phyloP scores from a whole-genome alignment of 2,329 filamentous ascomycete species.

The Ceratocystis colombiana region DNA sequence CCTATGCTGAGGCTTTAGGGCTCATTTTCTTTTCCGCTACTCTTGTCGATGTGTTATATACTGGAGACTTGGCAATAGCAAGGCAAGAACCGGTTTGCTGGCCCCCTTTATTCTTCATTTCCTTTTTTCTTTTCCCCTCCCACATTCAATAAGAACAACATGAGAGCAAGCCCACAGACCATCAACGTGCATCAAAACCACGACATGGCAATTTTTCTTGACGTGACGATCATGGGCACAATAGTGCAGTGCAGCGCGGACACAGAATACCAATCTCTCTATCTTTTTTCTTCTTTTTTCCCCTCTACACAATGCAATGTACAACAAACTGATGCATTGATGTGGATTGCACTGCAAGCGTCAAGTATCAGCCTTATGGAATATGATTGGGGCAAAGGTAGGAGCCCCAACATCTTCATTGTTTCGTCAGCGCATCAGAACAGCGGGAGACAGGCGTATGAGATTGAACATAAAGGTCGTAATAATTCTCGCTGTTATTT shows the following conservation, averaged over 20 bases:
- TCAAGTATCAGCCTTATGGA: conserved; percentile 7
- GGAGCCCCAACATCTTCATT: neutral
- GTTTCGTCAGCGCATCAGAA: conserved; percentile 3
- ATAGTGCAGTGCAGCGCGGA: neutral
- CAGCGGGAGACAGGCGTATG: neutral
- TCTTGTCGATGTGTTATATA: too few species aligned
- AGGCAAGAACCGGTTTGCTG: neutral
- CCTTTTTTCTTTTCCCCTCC: too few species aligned
- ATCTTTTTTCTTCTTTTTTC: too few species aligned
- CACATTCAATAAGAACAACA: too few species aligned
- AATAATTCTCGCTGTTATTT: neutral
- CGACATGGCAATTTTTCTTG: neutral
- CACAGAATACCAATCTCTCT: neutral
- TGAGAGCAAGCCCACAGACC: neutral
- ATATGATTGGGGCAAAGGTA: neutral
- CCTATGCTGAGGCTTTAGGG: too few species aligned
- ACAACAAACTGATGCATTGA: neutral
- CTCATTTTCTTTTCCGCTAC: too few species aligned
- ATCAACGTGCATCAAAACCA: neutral
- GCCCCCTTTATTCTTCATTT: neutral
- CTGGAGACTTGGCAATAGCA: too few species aligned
- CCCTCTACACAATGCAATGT: neutral
- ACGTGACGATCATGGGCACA: neutral
- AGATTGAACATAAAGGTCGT: neutral
- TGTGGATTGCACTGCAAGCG: neutral